Percentiles rank a stretch among this genome's conserved stretches.
Conservation (phyloP, 176 grass and related monocot species). For the Aegilops sharonensis region DNA sequence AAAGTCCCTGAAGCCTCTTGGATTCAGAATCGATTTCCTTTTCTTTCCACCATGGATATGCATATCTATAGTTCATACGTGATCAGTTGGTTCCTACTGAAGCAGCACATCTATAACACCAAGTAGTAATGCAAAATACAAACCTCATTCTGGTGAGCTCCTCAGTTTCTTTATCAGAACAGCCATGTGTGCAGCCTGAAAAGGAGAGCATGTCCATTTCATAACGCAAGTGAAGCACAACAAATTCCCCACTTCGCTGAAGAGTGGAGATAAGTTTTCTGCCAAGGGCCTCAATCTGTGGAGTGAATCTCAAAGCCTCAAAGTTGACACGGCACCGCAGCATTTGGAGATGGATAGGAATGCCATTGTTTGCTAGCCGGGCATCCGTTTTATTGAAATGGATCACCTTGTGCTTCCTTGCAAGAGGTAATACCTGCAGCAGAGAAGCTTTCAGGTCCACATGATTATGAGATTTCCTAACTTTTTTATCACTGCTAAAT, state of each 20-base stretch:
- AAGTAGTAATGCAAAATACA: neutral
- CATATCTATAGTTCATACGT: constrained; percentile 55
- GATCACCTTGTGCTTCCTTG: constrained; percentile 89
- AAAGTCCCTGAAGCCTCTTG: constrained; percentile 88
- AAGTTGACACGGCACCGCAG: constrained; percentile 88
- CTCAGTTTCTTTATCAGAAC: constrained; percentile 62
- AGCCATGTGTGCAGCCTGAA: constrained; percentile 98
- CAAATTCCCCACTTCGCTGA: constrained; percentile 66
- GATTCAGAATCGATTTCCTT: constrained; percentile 86
- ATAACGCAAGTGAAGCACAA: constrained; percentile 93
- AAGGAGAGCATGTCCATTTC: constrained; percentile 99
- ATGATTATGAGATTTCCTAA: neutral
- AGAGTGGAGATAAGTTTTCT: constrained; percentile 76
- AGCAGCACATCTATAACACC: neutral
- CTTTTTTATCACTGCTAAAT: neutral
- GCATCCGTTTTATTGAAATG: constrained; percentile 94
- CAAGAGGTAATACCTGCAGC: constrained; percentile 79
- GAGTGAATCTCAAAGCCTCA: constrained; percentile 82
- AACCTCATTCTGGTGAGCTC: constrained; percentile 96
- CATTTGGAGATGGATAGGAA: constrained; percentile 69
- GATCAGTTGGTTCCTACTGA: constrained; percentile 2
- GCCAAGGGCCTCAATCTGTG: constrained; percentile 82
- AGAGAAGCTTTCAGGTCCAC: constrained; percentile 21
- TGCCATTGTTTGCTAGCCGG: constrained; percentile 88
- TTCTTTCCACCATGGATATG: constrained; percentile 99